These are phyloP conservation scores for Ricinus communis DNA, from an alignment of 345 rosid genomes.

Conservation along the genomic window DNA sequence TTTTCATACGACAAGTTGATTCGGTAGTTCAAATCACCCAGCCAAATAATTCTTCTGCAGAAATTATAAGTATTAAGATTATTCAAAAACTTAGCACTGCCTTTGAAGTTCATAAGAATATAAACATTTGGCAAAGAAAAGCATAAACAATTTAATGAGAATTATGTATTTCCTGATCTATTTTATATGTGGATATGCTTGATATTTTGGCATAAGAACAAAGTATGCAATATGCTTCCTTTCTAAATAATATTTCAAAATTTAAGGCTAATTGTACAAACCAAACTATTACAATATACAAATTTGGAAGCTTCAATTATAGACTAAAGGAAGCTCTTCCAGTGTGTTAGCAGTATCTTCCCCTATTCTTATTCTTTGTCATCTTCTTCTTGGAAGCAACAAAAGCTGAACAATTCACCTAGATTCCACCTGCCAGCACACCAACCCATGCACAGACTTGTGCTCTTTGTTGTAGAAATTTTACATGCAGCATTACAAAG, in stretches of 20 bases:
- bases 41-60: conserved; percentile 83
- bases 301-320: not conserved
- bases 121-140: not conserved
- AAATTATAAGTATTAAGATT: conserved; percentile 6
- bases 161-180: not conserved
- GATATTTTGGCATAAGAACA: not conserved
- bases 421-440: not conserved
- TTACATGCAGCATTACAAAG: not conserved
- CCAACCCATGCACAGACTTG: not conserved
- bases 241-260: not conserved
- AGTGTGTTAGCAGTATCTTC: not conserved
- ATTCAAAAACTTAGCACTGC: not conserved
- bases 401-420: not conserved
- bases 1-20: conserved; percentile 71
- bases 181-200: no score
- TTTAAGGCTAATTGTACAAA: not conserved
- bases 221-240: not conserved
- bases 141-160: not conserved
- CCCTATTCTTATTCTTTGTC: not conserved
- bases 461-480: not conserved
- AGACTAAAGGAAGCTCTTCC: not conserved
- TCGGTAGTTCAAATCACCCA: conserved; percentile 93
- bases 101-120: conserved; percentile 2
- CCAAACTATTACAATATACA: not conserved
- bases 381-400: not conserved